phyloP scores from a whole-genome alignment of 306 rosid genomes.

The Cicer cuneatum region DNA sequence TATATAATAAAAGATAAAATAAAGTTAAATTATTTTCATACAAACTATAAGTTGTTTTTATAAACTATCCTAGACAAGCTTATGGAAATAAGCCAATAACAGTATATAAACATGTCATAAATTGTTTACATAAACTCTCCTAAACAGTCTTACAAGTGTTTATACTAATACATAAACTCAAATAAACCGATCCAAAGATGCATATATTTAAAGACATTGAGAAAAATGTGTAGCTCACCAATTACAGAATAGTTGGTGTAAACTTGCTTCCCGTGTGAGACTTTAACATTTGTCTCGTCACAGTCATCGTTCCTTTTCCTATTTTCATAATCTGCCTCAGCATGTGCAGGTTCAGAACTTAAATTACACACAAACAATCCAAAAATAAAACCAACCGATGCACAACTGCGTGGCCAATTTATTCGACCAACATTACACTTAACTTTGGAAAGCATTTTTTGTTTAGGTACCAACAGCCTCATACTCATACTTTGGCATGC shows the following conservation, averaged over 20 bases:
- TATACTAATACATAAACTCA: no score
- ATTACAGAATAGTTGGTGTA: slow-evolving; percentile 80
- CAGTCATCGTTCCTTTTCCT: slow-evolving; percentile 50
- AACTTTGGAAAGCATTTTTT: slow-evolving; percentile 58
- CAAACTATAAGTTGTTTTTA: no score
- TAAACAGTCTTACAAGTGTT: no score
- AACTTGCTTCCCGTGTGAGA: slow-evolving; percentile 78
- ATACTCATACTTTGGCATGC: slow-evolving; percentile 58
- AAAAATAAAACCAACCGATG: slow-evolving; percentile 70
- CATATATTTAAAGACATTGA: not conserved
- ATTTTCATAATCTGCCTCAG: slow-evolving; percentile 56
- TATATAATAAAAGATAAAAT: no score
- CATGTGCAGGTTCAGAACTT: slow-evolving; percentile 63
- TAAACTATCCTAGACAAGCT: no score
- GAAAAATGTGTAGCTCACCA: slow-evolving; percentile 60
- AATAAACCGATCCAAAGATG: no score
- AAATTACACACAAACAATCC: slow-evolving; percentile 70
- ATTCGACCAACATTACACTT: slow-evolving; percentile 56
- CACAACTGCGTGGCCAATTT: slow-evolving; percentile 65
- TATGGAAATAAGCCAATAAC: no score
- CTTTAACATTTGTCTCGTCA: slow-evolving; percentile 50
- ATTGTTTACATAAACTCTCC: no score
- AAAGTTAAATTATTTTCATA: no score
- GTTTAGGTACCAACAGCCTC: slow-evolving; percentile 63
- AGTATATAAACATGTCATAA: no score